Conservation (phyloP, 331 rosid genomes). For the Acacia concinna region DNA sequence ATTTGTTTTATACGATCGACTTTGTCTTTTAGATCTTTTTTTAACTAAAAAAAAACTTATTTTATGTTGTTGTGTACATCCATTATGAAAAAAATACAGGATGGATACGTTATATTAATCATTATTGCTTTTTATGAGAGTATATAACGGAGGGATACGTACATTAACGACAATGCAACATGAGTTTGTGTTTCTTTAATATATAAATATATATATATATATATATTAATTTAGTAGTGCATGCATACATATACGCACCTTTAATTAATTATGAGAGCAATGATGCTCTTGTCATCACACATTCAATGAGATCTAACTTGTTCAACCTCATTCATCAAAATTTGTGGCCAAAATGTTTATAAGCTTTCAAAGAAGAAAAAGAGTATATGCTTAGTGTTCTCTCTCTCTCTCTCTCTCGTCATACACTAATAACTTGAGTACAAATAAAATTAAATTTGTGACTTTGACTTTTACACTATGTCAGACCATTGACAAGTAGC, state of each 20-base stretch:
- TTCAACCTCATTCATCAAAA: background rate
- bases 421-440: too few relatives aligned
- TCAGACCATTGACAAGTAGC: too few relatives aligned
- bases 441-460: too few relatives aligned
- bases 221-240: too few relatives aligned
- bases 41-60: background rate
- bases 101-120: constrained; percentile 24
- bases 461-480: too few relatives aligned
- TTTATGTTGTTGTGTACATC: background rate
- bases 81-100: constrained; percentile 17
- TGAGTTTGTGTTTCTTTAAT: constrained; percentile 30
- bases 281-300: background rate
- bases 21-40: background rate
- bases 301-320: background rate
- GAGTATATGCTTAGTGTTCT: too few relatives aligned
- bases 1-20: background rate
- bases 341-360: background rate
- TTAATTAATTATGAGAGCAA: background rate
- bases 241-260: constrained; percentile 22
- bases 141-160: background rate
- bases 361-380: background rate
- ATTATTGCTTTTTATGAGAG: background rate
- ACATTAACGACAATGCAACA: constrained; percentile 5
- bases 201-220: too few relatives aligned
- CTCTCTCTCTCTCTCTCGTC: too few relatives aligned